phyloP scores from a whole-genome alignment of 2,329 filamentous ascomycete species.

The Blastomyces parvus region DNA sequence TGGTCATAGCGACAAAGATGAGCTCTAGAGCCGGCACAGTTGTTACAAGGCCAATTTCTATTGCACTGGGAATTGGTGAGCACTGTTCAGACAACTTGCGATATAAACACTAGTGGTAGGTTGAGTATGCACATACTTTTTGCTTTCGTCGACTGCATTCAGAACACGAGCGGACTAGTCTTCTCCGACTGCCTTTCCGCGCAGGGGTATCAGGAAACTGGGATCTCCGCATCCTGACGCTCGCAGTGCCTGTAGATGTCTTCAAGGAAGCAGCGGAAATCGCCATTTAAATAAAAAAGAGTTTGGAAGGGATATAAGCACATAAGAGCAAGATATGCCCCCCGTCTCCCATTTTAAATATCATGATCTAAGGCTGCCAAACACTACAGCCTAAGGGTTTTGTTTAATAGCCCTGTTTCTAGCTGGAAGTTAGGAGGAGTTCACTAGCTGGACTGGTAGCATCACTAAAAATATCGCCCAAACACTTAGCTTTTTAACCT shows the following conservation, averaged over 20 bases:
- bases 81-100: background rate
- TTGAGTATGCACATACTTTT: constrained; percentile 4
- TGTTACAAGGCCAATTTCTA: constrained; percentile 7
- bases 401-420: constrained; percentile 1
- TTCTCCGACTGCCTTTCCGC: constrained; percentile 3
- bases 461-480: constrained; percentile 8
- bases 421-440: background rate
- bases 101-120: background rate
- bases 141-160: constrained; percentile 7
- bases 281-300: constrained; percentile 2
- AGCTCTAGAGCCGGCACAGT: constrained; percentile 6
- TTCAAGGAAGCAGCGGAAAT: background rate
- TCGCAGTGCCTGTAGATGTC: background rate
- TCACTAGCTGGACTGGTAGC: background rate
- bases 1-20: constrained; percentile 8
- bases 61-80: constrained; percentile 6
- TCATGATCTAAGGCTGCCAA: background rate
- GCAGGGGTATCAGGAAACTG: background rate
- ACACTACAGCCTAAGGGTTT: background rate
- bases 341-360: constrained; percentile 7
- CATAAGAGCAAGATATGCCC: background rate
- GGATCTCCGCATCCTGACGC: background rate
- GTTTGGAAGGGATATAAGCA: background rate
- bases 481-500: background rate
- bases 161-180: constrained; percentile 6